Evolutionary conservation across 2,329 filamentous ascomycete species (phyloP).

Genomic region (Anthostomella pinea): DNA sequence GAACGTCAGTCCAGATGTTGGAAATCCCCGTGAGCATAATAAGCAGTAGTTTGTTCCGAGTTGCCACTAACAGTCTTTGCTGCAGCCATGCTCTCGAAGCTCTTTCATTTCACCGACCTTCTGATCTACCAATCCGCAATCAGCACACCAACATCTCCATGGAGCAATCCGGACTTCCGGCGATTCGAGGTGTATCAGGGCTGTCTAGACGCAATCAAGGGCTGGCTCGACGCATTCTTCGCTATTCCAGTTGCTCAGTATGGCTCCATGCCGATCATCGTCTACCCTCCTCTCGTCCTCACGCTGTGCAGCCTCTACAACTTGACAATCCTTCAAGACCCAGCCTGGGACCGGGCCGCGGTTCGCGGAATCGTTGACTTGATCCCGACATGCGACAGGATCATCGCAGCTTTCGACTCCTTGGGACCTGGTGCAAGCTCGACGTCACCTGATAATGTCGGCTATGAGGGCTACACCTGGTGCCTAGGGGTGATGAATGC

Average conservation of each 20-base stretch:
- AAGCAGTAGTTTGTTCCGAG: background rate
- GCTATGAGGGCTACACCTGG: too few relatives aligned
- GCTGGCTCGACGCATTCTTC: constrained; percentile 34
- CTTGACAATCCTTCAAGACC: constrained; percentile 35
- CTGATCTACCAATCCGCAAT: constrained; percentile 14
- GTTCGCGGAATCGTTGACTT: constrained; percentile 34
- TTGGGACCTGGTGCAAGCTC: too few relatives aligned
- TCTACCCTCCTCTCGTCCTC: constrained; percentile 34
- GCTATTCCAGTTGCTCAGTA: constrained; percentile 27
- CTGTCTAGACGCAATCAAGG: constrained; percentile 23
- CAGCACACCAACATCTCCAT: constrained; percentile 1
- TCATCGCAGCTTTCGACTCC: constrained; percentile 4
- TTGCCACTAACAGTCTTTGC: background rate
- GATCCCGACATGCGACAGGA: constrained; percentile 19
- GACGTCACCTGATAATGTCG: too few relatives aligned
- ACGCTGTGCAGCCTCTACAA: constrained; percentile 33
- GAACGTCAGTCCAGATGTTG: constrained; percentile 6
- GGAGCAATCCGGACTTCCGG: constrained; percentile 12
- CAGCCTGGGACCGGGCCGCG: constrained; percentile 36
- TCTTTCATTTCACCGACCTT: constrained; percentile 15
- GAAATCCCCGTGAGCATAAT: background rate
- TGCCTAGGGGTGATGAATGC: too few relatives aligned
- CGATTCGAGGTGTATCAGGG: constrained; percentile 18
- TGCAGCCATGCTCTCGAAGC: constrained; percentile 9
- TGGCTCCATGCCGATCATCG: constrained; percentile 32